Conservation (phyloP, 2,329 filamentous ascomycete genomes). For the Exophiala viscosa region DNA sequence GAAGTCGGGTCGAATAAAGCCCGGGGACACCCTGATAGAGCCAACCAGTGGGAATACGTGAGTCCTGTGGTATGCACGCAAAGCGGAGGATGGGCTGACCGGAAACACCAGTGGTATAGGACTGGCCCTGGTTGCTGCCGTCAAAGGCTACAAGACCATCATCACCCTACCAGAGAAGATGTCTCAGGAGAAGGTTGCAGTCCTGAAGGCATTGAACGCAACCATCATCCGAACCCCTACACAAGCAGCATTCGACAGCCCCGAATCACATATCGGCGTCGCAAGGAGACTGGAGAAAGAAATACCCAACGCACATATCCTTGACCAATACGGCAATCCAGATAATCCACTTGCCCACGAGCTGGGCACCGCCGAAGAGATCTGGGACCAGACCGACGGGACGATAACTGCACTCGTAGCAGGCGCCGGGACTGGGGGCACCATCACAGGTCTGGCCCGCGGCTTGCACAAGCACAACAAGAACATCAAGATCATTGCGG, state of each 20-base stretch:
- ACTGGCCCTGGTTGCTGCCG: constrained; percentile 84
- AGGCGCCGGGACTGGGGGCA: constrained; percentile 91
- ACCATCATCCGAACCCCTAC: constrained; percentile 98
- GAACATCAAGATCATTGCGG: constrained; percentile 82
- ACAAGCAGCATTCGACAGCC: constrained; percentile 88
- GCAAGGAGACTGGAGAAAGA: constrained; percentile 87
- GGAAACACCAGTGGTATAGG: constrained; percentile 66
- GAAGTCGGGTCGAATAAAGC: constrained; percentile 86
- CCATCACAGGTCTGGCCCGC: constrained; percentile 81
- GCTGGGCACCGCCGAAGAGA: constrained; percentile 89
- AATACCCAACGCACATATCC: constrained; percentile 92
- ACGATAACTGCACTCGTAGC: constrained; percentile 80
- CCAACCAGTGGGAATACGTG: constrained; percentile 92
- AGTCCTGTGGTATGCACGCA: constrained; percentile 30
- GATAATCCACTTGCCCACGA: constrained; percentile 95
- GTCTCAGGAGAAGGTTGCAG: constrained; percentile 96
- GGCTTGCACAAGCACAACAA: constrained; percentile 85
- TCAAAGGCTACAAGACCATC: constrained; percentile 96
- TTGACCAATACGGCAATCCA: constrained; percentile 89
- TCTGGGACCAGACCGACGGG: constrained; percentile 85
- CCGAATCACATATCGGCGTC: constrained; percentile 96
- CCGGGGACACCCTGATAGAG: constrained; percentile 94
- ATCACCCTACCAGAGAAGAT: constrained; percentile 99
- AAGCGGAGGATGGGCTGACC: not conserved
- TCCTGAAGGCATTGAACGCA: constrained; percentile 86